Evolutionary conservation across 2,329 filamentous ascomycete genomes (phyloP).

Genomic region (Penicillium hesseltinei): DNA sequence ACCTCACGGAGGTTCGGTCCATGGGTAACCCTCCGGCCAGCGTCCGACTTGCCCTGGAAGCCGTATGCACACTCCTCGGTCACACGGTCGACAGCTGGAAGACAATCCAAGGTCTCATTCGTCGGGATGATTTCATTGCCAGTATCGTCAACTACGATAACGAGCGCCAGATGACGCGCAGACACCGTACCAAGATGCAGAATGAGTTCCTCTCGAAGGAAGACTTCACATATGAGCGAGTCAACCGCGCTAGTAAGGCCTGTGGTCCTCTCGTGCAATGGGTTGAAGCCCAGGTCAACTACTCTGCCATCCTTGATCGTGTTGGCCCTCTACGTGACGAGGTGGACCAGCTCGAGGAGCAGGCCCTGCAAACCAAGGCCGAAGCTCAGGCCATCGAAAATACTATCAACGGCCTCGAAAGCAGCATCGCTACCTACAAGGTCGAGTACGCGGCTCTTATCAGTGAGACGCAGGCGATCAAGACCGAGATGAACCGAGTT

Average conservation of each 20-base stretch:
- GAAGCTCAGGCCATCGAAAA: slow-evolving; percentile 89
- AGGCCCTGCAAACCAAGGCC: slow-evolving; percentile 87
- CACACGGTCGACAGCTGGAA: slow-evolving; percentile 92
- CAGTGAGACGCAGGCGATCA: slow-evolving; percentile 96
- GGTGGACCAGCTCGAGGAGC: slow-evolving; percentile 79
- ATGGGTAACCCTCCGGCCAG: slow-evolving; percentile 91
- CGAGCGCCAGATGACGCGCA: slow-evolving; percentile 86
- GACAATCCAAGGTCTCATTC: slow-evolving; percentile 81
- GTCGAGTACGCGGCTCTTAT: slow-evolving; percentile 93
- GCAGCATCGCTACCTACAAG: slow-evolving; percentile 93
- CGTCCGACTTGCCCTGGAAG: slow-evolving; percentile 88
- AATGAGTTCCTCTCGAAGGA: slow-evolving; percentile 88
- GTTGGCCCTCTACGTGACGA: slow-evolving; percentile 91
- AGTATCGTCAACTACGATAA: slow-evolving; percentile 98
- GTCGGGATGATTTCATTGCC: slow-evolving; percentile 93
- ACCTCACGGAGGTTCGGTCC: slow-evolving; percentile 94
- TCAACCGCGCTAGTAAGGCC: slow-evolving; percentile 93
- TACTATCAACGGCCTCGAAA: slow-evolving; percentile 78
- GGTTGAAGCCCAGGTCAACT: slow-evolving; percentile 94
- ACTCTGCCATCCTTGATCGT: slow-evolving; percentile 93
- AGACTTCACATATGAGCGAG: slow-evolving; percentile 94
- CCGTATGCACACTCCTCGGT: slow-evolving; percentile 92
- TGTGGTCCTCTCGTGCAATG: slow-evolving; percentile 96
- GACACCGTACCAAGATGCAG: slow-evolving; percentile 81
- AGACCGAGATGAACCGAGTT: slow-evolving; percentile 91